Evolutionary conservation across 305 asterid genomes (phyloP).

Genomic region (Fraxinus angustifolia): DNA sequence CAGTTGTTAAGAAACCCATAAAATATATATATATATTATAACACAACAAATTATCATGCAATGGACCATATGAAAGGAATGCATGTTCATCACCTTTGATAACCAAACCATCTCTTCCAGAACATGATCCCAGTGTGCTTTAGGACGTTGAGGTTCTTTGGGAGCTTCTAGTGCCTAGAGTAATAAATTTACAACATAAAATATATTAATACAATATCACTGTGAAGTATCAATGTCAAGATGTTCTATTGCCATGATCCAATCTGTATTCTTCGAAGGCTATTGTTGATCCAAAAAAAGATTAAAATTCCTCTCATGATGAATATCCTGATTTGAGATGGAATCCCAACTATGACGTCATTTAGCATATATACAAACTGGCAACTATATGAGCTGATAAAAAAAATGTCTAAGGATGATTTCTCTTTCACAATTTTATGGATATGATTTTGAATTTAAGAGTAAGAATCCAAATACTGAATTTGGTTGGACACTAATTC

Average conservation of each 20-base stretch:
- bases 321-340: not conserved
- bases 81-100: conserved; percentile 61
- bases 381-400: conserved; percentile 9
- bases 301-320: conserved; percentile 2
- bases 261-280: conserved; percentile 13
- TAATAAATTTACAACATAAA: conserved; percentile 15
- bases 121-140: conserved; percentile 99
- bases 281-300: conserved; percentile 5
- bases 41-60: not conserved
- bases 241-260: conserved; percentile 14
- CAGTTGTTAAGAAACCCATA: conserved; percentile 12
- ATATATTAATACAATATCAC: conserved; percentile 8
- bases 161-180: conserved; percentile 87
- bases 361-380: conserved; percentile 1
- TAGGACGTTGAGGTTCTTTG: conserved; percentile 90
- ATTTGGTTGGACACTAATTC: not conserved
- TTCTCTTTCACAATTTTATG: not conserved
- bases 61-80: conserved; percentile 7
- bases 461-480: not conserved
- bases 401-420: not conserved
- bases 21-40: not conserved
- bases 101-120: conserved; percentile 99
- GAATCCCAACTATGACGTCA: not conserved
- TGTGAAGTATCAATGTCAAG: not conserved
- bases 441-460: not conserved